phyloP scores from a whole-genome alignment of 2,329 filamentous ascomycete species.

The Aspergillus aculeatinus region DNA sequence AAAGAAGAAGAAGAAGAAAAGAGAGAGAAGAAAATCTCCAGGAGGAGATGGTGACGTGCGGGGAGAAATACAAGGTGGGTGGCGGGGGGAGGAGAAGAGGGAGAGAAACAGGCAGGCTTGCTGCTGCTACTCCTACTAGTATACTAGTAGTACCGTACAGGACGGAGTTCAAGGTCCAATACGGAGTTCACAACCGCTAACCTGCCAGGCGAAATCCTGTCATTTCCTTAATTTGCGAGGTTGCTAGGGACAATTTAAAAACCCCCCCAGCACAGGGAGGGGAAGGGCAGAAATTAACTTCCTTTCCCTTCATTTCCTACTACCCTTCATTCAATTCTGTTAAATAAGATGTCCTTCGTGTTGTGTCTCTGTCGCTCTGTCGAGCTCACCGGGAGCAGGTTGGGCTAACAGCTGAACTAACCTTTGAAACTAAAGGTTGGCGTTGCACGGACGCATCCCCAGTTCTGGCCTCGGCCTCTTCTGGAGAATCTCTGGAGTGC shows the following conservation, averaged over 20 bases:
- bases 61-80: not conserved
- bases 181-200: not conserved
- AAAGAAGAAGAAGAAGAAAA: not conserved
- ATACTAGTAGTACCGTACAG: not conserved
- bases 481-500: too few species aligned
- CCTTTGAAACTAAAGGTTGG: conserved; percentile 4
- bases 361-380: not conserved
- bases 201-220: not conserved
- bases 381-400: not conserved
- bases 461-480: conserved; percentile 1
- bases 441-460: conserved; percentile 14
- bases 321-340: not conserved
- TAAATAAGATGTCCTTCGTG: not conserved
- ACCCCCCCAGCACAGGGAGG: not conserved
- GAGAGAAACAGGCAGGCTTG: not conserved
- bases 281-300: not conserved
- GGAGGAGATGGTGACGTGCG: conserved; percentile 2
- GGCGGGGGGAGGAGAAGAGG: not conserved
- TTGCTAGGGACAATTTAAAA: not conserved
- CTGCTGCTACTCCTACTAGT: not conserved
- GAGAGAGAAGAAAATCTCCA: not conserved
- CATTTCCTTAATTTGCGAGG: not conserved
- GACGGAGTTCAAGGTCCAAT: not conserved
- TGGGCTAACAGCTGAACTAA: not conserved
- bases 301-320: not conserved